A percentile compares a stretch with the other conserved stretches of the same genome.
Evolutionary conservation across 2,329 filamentous ascomycete species (phyloP).

Genomic region (Neofusicoccum kwambonambiense): DNA sequence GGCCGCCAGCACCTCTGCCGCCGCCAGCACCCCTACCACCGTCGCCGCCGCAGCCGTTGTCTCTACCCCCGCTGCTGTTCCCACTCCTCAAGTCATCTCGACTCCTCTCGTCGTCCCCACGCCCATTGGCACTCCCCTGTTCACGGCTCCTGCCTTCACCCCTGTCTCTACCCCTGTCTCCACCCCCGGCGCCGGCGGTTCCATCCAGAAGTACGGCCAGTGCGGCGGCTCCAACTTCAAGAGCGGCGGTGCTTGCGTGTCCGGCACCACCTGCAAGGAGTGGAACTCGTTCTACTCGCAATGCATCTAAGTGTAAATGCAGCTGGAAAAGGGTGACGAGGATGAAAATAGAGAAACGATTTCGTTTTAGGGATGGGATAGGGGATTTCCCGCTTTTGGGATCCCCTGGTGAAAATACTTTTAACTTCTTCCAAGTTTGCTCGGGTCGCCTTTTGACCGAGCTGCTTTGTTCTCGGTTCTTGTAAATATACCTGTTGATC

Average conservation of each 20-base stretch:
- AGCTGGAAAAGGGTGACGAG: background rate
- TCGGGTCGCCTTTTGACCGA: background rate
- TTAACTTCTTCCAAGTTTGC: background rate
- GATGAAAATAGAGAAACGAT: background rate
- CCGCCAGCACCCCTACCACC: background rate
- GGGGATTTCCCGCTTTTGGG: no score
- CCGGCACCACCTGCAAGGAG: constrained; percentile 34
- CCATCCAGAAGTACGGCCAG: constrained; percentile 34
- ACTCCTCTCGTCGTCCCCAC: background rate
- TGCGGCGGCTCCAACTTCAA: constrained; percentile 42
- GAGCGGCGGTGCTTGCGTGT: constrained; percentile 35
- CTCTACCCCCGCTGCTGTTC: constrained; percentile 4
- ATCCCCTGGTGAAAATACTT: background rate
- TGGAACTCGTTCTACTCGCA: constrained; percentile 43
- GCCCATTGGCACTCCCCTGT: background rate
- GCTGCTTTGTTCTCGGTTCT: background rate
- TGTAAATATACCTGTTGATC: background rate
- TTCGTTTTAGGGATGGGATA: no score
- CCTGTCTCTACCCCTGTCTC: background rate
- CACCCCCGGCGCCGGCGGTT: constrained; percentile 7
- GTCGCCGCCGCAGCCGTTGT: background rate
- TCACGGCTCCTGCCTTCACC: background rate
- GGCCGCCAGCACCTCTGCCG: no score
- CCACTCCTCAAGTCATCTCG: constrained; percentile 1
- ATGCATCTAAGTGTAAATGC: constrained; percentile 25